These are phyloP conservation scores for Boletus insuetus DNA, from an alignment of 768 basidiomycete genomes.

Conservation along the genomic window DNA sequence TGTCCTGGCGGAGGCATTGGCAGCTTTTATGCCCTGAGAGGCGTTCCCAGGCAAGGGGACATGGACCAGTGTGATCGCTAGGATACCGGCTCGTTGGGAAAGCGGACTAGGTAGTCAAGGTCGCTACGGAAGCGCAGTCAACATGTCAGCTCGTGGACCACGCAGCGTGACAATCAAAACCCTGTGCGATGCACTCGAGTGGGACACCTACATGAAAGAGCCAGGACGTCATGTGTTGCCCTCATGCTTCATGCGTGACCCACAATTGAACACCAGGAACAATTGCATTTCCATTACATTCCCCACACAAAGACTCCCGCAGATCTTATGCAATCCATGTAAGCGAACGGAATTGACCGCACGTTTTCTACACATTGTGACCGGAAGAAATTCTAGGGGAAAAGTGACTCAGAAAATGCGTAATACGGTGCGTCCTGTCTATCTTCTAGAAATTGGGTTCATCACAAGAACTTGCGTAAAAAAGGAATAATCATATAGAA, in stretches of 20 bases:
- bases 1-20: not conserved
- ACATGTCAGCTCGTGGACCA: not conserved
- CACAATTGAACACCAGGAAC: conserved; percentile 2
- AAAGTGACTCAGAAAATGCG: conserved; percentile 7
- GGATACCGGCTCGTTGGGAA: not conserved
- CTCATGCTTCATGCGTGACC: conserved; percentile 1
- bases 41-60: conserved; percentile 4
- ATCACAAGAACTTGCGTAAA: conserved; percentile 28
- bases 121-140: not conserved
- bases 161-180: not conserved
- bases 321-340: conserved; percentile 9
- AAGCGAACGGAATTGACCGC: conserved; percentile 12
- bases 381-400: conserved; percentile 12
- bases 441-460: conserved; percentile 23
- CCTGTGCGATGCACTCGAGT: not conserved
- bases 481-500: conserved; percentile 41
- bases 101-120: not conserved
- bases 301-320: conserved; percentile 13
- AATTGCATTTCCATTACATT: conserved; percentile 18
- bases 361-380: conserved; percentile 16
- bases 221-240: not conserved
- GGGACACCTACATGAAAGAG: not conserved
- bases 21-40: not conserved
- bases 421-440: conserved; percentile 16
- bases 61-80: not conserved